Evolutionary conservation across 345 rosid species (phyloP).

Genomic region (Rhodomyrtus tomentosa): DNA sequence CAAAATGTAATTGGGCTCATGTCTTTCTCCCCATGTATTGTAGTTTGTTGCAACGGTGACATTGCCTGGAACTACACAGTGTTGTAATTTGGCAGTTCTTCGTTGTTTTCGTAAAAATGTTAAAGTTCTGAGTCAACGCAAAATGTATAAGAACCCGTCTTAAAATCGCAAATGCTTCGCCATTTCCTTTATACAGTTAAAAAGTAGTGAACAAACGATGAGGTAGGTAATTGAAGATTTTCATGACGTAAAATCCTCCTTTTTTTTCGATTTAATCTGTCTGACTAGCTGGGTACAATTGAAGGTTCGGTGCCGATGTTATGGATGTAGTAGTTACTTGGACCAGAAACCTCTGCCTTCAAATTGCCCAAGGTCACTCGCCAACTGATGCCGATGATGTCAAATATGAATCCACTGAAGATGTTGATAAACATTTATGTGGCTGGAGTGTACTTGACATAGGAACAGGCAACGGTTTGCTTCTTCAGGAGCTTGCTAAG

Average conservation of each 20-base stretch:
- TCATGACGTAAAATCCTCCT: neutral
- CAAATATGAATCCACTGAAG: slow-evolving; percentile 36
- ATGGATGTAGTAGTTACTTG: slow-evolving; percentile 87
- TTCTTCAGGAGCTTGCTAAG: slow-evolving; percentile 93
- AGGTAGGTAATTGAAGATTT: neutral
- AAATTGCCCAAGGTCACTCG: slow-evolving; percentile 37
- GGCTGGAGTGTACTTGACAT: slow-evolving; percentile 89
- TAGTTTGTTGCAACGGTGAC: neutral
- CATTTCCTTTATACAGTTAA: neutral
- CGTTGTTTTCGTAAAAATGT: neutral
- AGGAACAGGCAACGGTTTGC: slow-evolving; percentile 96
- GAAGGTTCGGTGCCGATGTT: slow-evolving; percentile 92
- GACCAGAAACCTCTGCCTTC: slow-evolving; percentile 71
- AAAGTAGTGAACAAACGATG: neutral
- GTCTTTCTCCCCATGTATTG: neutral
- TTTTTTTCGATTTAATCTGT: neutral
- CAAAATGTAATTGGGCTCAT: neutral
- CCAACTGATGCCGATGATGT: slow-evolving; percentile 27
- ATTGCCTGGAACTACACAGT: neutral
- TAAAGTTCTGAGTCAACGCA: neutral
- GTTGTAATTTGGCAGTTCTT: neutral
- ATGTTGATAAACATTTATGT: slow-evolving; percentile 46
- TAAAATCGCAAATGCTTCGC: neutral
- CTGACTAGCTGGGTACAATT: neutral
- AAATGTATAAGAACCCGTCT: neutral